Base-by-base conservation (phyloP, 805 yeast species). In the Monosporozyma unispora region DNA sequence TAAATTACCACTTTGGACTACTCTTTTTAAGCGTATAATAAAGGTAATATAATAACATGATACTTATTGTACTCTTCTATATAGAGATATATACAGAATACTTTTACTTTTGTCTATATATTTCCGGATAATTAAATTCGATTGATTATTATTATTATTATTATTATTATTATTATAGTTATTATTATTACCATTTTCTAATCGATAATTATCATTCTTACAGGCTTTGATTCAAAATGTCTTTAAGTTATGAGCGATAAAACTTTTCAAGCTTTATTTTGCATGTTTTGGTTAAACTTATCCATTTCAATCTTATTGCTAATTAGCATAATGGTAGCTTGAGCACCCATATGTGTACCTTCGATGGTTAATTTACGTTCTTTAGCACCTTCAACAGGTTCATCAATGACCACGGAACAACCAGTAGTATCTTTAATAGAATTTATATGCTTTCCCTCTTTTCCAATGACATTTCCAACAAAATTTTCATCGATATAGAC, bases 401-500 rank as follows among this genome's bases (percentile, higher is more conserved):
- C 79, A 54, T 80, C 86, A 48, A 88, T 84, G 54, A 79, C 78
- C 25, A 88, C 86, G 50, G 82, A 81, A 44, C 87, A 78, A 29
- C 95, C 91, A 19, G 91, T 80, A 27, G 79, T 73, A 51, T 81
- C 82, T 53, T 91, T 76, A 46, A 88, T 81, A 53, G 84, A 87
- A 59, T 81, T 84, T 51, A 88, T 82, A 57, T 82, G 84, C 58
- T 84, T 80, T 18, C 96, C 96, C 29, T 88, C 87, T 66, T 81
- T 86, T 1, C 96, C 96, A 52, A 88, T 88, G 25, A 88, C 82
- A 38, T 86, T 78, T 1, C 96, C 96, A 38, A 88, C 89, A 64
- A 76, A 83, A 35, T 79, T 78, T 60, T 82, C 82, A 22, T 95
- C 89, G 42, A 88, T 87, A 55, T 70, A 82, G 3, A 87, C 73